These are phyloP conservation scores for Zasmidium angulare DNA, from an alignment of 2,329 filamentous ascomycete genomes.

Conservation along the genomic window DNA sequence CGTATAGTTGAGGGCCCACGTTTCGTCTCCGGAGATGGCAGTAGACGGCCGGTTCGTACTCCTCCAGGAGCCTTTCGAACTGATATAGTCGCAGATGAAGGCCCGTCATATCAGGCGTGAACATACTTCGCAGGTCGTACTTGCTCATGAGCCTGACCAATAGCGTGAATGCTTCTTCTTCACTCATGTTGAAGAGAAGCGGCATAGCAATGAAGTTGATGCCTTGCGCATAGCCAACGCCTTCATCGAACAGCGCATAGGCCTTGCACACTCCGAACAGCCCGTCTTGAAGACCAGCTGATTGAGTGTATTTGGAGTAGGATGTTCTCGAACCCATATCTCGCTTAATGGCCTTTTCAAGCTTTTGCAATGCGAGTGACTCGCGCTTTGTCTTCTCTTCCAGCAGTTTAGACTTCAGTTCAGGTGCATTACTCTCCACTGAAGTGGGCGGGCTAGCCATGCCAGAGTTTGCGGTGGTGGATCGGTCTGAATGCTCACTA, in stretches of 20 bases:
- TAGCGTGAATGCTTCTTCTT: conserved; percentile 93
- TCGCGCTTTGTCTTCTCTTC: conserved; percentile 77
- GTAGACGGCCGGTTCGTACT: conserved; percentile 89
- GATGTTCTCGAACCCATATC: conserved; percentile 91
- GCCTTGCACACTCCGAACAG: conserved; percentile 96
- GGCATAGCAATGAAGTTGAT: conserved; percentile 99
- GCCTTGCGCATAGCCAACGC: conserved; percentile 93
- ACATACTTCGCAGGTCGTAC: conserved; percentile 88
- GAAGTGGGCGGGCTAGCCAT: conserved; percentile 37
- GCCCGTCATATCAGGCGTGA: conserved; percentile 93
- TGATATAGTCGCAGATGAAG: conserved; percentile 91
- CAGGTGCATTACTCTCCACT: conserved; percentile 39
- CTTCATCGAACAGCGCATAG: conserved; percentile 92
- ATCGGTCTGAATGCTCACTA: conserved; percentile 77
- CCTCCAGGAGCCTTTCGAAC: conserved; percentile 90
- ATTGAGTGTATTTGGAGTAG: conserved; percentile 92
- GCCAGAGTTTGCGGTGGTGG: conserved; percentile 56
- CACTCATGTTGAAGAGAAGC: conserved; percentile 94
- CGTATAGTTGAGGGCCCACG: conserved; percentile 89
- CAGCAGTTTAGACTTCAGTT: conserved; percentile 63
- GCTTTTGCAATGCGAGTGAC: conserved; percentile 67
- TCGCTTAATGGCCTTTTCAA: conserved; percentile 88
- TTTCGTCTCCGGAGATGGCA: conserved; percentile 87
- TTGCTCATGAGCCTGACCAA: conserved; percentile 95
- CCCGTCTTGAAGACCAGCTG: conserved; percentile 86